Evolutionary conservation across 768 basidiomycete species (phyloP).

Genomic region (Tulasnella calospora): DNA sequence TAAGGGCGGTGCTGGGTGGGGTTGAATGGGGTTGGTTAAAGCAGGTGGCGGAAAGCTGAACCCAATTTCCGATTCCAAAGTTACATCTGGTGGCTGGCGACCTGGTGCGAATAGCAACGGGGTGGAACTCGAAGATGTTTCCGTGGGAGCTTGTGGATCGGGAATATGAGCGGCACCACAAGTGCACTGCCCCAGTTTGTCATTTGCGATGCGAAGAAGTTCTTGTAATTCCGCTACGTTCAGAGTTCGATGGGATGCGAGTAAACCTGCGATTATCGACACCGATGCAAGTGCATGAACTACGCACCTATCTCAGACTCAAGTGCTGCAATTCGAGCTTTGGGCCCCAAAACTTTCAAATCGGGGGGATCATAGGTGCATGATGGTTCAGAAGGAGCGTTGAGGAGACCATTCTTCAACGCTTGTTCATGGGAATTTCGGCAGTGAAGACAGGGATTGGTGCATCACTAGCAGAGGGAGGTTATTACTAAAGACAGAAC

Average conservation of each 20-base stretch:
- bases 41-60: background rate
- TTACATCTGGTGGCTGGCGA: background rate
- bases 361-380: constrained; percentile 1
- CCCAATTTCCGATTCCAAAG: background rate
- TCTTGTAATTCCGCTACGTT: background rate
- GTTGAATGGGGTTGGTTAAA: background rate
- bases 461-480: background rate
- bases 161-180: background rate
- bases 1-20: background rate
- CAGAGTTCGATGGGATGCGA: background rate
- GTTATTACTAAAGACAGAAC: background rate
- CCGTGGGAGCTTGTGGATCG: background rate
- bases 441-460: background rate
- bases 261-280: too few relatives aligned
- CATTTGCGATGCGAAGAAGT: background rate
- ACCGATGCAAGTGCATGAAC: background rate
- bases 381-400: background rate
- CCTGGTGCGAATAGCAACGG: background rate
- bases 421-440: background rate
- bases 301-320: background rate
- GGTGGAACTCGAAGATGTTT: background rate
- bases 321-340: background rate
- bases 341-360: background rate
- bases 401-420: background rate
- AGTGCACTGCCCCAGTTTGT: background rate